Evolutionary conservation across 306 rosid genomes (phyloP), one percentile per base, ranked within the genome.

Genomic region (Gillenia trifoliata): DNA sequence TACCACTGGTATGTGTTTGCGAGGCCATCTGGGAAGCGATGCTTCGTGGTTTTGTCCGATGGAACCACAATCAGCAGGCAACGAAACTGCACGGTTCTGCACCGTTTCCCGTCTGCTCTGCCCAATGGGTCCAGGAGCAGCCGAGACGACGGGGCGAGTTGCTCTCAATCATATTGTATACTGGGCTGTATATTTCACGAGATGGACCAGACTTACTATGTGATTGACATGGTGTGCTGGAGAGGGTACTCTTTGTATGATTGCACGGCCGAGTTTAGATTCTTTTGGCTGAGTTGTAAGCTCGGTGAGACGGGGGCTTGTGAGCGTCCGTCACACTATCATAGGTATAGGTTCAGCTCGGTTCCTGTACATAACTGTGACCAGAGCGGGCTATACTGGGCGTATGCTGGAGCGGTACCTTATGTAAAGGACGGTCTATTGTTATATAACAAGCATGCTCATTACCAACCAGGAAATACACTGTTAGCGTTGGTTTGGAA

Each of bases 201-300:
- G 97, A 56, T 29, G 65, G 99, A 94, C 86, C 97, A 92, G 78
- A 90, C 96, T 29, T 94, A 94, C 90, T 92, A 90, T 31, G 95
- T 92, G 56, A 84, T 92, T 71, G 99, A 94, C 86, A 88, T 94
- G 96, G 77, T 94, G 80, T 94, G 97, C 79, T 92, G 99, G 97
- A 86, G 86, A 34, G 93, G 88, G 43, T 90, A 90, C 88, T 88
- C 99, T 8, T 89, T 88, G 25, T 88, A 81, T 8, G 96, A 90
- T 77, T 94, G 97, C 70, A 72, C 88, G 0, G 81, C 96, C 1
- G 99, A 94, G 80, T 94, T 92, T 74, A 76, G 99, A 83, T 92
- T 90, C 50, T 90, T 88, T 78, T 94, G 99, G 99, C 78, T 90
- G 83, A 83, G 80, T 49, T 87, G 95, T 15, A 94, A 94, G 90